A percentile compares a stretch with the other conserved stretches of the same genome.
Evolutionary conservation across 306 rosid species (phyloP).

Genomic region (Lathyrus aphaca): DNA sequence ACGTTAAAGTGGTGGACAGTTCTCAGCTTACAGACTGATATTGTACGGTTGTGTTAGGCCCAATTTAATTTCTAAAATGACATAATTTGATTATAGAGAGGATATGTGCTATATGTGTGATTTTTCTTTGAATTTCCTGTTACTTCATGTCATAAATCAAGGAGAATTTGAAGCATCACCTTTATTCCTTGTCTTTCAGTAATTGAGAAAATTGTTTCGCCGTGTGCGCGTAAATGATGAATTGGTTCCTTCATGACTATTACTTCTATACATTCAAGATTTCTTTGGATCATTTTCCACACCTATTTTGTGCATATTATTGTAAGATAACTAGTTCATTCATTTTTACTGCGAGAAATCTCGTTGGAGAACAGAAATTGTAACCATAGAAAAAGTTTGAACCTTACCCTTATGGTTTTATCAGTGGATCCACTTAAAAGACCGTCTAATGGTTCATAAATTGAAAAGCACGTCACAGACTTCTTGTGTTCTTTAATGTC

Average conservation of each 20-base stretch:
- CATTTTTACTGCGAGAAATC: conserved; percentile 15
- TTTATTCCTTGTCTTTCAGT: conserved; percentile 59
- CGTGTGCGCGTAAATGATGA: conserved; percentile 52
- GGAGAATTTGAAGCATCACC: conserved; percentile 54
- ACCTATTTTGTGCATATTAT: conserved; percentile 52
- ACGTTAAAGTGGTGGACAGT: background rate
- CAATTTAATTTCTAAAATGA: background rate
- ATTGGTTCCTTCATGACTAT: conserved; percentile 65
- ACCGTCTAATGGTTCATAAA: conserved; percentile 59
- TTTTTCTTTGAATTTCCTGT: conserved; percentile 28
- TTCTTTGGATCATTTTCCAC: conserved; percentile 69
- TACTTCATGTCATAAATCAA: conserved; percentile 20
- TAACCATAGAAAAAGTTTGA: conserved; percentile 28
- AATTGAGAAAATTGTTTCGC: conserved; percentile 54
- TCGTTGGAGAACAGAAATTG: conserved; percentile 37
- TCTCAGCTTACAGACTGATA: background rate
- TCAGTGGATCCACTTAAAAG: conserved; percentile 79
- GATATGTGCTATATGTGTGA: background rate
- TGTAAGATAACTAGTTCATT: conserved; percentile 30
- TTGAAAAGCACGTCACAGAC: conserved; percentile 75
- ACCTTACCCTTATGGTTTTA: conserved; percentile 78
- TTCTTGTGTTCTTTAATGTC: conserved; percentile 71
- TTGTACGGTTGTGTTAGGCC: background rate
- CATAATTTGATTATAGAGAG: conserved; percentile 1
- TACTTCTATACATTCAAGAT: conserved; percentile 71